These are phyloP conservation scores for Trichoderma koningii DNA, from an alignment of 2,329 filamentous ascomycete species.

Conservation along the genomic window DNA sequence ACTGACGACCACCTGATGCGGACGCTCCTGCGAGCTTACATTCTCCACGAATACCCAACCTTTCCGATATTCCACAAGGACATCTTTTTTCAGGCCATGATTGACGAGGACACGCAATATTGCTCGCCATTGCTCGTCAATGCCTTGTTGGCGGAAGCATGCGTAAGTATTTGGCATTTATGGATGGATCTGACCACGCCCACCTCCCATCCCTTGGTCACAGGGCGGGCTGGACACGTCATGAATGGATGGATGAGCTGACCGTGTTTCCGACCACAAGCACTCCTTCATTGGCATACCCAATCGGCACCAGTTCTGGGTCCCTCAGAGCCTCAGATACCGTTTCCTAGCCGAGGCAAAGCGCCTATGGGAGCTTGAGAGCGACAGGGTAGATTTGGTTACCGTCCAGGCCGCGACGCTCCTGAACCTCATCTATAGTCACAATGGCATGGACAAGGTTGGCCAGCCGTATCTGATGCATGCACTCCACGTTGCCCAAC, in stretches of 20 bases:
- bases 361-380: constrained; percentile 41
- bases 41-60: constrained; percentile 39
- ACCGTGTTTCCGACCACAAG: background rate
- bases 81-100: constrained; percentile 43
- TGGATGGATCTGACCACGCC: background rate
- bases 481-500: constrained; percentile 37
- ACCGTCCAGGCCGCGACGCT: constrained; percentile 41
- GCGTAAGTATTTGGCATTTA: constrained; percentile 34
- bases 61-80: constrained; percentile 41
- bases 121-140: constrained; percentile 44
- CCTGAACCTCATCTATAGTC: constrained; percentile 36
- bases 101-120: constrained; percentile 33
- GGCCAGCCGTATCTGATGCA: constrained; percentile 38
- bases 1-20: constrained; percentile 39
- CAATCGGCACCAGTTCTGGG: constrained; percentile 37
- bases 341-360: constrained; percentile 43
- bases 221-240: no score
- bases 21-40: constrained; percentile 33
- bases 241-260: background rate
- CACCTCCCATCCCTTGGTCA: background rate
- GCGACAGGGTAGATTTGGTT: constrained; percentile 33
- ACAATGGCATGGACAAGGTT: constrained; percentile 41
- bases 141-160: constrained; percentile 38
- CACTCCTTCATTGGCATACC: constrained; percentile 16
- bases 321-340: constrained; percentile 40